Evolutionary conservation across 2,329 filamentous ascomycete genomes (phyloP), one percentile per base, ranked within the genome.

Genomic region (Pseudonectria foliicola): DNA sequence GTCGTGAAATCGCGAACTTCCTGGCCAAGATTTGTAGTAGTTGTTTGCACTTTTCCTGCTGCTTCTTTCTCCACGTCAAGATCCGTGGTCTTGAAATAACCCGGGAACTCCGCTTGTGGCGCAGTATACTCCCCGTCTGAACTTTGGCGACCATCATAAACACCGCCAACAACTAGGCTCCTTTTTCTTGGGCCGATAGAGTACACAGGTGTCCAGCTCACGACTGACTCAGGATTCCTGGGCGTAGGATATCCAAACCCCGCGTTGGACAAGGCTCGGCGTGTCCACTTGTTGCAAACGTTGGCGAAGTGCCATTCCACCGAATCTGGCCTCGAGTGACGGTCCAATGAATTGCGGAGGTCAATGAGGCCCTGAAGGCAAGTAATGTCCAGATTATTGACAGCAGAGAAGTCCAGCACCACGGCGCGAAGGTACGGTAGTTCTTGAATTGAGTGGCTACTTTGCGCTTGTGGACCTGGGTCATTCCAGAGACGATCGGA

Each of bases 381-480:
- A 0, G 75, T 78, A 7, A 75, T 65, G 40, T 80, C 76, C 18
- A 79, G 58, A 37, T 67, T 64, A 47, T 75, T 73, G 29, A 79
- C 70, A 2, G 71, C 63, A 0, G 70, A 69, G 48, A 73, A 76
- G 55, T 80, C 76, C 3, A 79, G 60, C 8, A 80, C 62, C 7
- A 80, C 45, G 5, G 75, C 73, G 5, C 65, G 65, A 12, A 78
- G 60, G 10, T 64, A 54, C 0, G 74, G 73, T 1, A 67, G 57
- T 10, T 50, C 48, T 23, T 60, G 18, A 8, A 21, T 53, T 12
- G 44, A 42, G 24, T 50, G 33, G 15, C 45, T 42, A 25, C 39
- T 56, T 40, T 34, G 41, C 23, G 33, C 53, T 47, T 35, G 57
- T 38, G 59, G 67, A 31, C 58, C 64, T 6, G 66, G 60, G 40